Conservation (phyloP, 352 stramenopile species). For the Phytophthora pseudosyringae region DNA sequence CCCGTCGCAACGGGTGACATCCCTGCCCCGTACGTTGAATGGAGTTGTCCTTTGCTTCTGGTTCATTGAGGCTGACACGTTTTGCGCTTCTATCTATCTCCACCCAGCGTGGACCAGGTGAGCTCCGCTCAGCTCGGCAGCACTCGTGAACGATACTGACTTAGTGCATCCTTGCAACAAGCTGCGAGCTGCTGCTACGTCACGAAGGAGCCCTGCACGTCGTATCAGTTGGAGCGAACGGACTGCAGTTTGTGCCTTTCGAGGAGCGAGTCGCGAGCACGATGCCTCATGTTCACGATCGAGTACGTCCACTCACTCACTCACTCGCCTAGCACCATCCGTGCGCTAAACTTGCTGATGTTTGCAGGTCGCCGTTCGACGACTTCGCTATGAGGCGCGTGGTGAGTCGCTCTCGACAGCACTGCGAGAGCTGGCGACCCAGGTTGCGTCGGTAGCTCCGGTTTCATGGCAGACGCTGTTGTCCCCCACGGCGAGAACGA, state of each 20-base stretch:
- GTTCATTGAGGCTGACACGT: slow-evolving; percentile 13
- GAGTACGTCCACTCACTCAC: slow-evolving; percentile 7
- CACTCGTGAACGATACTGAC: slow-evolving; percentile 1
- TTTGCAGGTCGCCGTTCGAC: slow-evolving; percentile 55
- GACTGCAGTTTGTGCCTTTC: slow-evolving; percentile 39
- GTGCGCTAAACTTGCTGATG: neutral
- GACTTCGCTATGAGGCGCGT: slow-evolving; percentile 40
- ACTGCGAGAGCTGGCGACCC: slow-evolving; percentile 40
- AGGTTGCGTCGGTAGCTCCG: slow-evolving; percentile 48
- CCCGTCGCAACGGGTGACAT: slow-evolving; percentile 49
- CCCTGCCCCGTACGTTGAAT: slow-evolving; percentile 45
- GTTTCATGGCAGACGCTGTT: slow-evolving; percentile 40
- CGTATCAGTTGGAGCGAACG: slow-evolving; percentile 19
- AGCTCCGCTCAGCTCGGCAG: slow-evolving; percentile 12
- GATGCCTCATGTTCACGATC: slow-evolving; percentile 22
- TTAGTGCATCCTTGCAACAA: slow-evolving; percentile 9
- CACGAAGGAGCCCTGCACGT: slow-evolving; percentile 34
- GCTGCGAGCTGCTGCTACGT: slow-evolving; percentile 40
- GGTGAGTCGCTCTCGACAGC: slow-evolving; percentile 21
- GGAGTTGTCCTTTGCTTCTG: neutral
- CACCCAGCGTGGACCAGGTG: slow-evolving; percentile 43
- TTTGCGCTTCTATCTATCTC: neutral
- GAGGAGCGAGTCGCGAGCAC: slow-evolving; percentile 26
- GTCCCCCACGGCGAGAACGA: neutral
- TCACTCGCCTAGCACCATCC: neutral